Evolutionary conservation across 768 basidiomycete species (phyloP), one percentile per base, ranked within the genome.

Genomic region (Solioccasus polychromus): DNA sequence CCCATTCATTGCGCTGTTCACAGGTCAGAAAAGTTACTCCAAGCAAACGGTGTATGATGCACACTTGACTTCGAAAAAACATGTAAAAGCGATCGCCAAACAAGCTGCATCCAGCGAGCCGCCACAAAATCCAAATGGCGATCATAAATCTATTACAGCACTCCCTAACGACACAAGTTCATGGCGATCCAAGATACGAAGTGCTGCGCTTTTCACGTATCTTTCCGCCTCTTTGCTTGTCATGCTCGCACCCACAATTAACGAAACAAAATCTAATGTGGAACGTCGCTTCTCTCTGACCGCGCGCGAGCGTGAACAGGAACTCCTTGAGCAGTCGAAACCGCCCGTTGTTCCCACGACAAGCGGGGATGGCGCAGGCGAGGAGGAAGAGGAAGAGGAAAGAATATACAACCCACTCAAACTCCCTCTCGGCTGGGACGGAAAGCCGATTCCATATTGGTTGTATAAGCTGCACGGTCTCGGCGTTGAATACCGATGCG

Each of bases 381-480:
- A 87, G 44, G 92, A 95, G 48, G 92, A 94, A 37, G 93, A 94
- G 53, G 93, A 92, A 54, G 93, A 98, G 58, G 95, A 93, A 59
- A 82, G 91, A 55, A 93, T 99, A 26, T 99, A 98, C 69, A 99
- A 99, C 56, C 96, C 96, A 36, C 79, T 98, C 39, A 98, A 98
- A 70, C 72, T 98, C 32, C 96, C 96, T 12, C 75, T 97, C 18
- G 92, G 92, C 5, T 97, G 93, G 93, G 96, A 99, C 60, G 94
- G 95, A 25, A 98, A 98, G 62, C 96, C 96, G 17, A 99, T 99
- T 59, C 96, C 96, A 26, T 97, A 95, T 62, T 97, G 94, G 94
- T 57, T 99, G 43, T 99, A 94, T 72, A 98, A 98, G 68, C 71
- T 99, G 29, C 96, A 99, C 61, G 96, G 96, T 8, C 75, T 98